These are phyloP conservation scores for Saussurea involucrata DNA, from an alignment of 129 eudicot genomes.

Conservation along the genomic window DNA sequence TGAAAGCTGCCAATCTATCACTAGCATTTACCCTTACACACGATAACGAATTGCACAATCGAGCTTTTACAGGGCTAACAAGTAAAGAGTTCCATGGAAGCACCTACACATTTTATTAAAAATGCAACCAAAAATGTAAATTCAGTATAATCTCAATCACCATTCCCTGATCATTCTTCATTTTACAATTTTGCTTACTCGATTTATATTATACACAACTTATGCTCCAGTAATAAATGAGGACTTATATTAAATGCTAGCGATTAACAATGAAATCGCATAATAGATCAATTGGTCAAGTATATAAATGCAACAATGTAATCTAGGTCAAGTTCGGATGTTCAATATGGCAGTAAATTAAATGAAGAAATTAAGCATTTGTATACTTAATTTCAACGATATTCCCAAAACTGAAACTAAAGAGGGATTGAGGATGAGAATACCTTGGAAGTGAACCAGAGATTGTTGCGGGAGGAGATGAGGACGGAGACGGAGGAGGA, in stretches of 20 bases:
- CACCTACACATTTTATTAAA: constrained; percentile 34
- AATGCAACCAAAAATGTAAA: not conserved
- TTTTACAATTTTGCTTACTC: not conserved
- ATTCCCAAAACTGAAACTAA: not conserved
- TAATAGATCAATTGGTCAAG: not conserved
- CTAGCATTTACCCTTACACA: constrained; percentile 27
- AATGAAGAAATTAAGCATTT: not conserved
- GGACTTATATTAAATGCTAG: not conserved
- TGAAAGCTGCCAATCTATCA: constrained; percentile 17
- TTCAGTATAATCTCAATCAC: not conserved
- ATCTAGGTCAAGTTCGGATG: constrained; percentile 17
- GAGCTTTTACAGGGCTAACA: constrained; percentile 24
- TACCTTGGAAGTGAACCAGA: constrained; percentile 29
- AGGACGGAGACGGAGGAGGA: constrained; percentile 19
- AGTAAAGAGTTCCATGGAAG: constrained; percentile 33
- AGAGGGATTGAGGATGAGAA: not conserved
- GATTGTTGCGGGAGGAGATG: constrained; percentile 16
- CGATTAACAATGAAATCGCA: not conserved
- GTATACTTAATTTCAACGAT: not conserved
- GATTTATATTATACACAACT: not conserved
- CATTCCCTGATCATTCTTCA: constrained; percentile 9
- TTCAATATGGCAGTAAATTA: not conserved
- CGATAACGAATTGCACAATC: constrained; percentile 25
- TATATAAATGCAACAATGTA: constrained; percentile 8
- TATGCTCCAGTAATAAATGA: not conserved